phyloP scores from a whole-genome alignment of 2,329 filamentous ascomycete genomes.

The Rhynchosporium graminicola region DNA sequence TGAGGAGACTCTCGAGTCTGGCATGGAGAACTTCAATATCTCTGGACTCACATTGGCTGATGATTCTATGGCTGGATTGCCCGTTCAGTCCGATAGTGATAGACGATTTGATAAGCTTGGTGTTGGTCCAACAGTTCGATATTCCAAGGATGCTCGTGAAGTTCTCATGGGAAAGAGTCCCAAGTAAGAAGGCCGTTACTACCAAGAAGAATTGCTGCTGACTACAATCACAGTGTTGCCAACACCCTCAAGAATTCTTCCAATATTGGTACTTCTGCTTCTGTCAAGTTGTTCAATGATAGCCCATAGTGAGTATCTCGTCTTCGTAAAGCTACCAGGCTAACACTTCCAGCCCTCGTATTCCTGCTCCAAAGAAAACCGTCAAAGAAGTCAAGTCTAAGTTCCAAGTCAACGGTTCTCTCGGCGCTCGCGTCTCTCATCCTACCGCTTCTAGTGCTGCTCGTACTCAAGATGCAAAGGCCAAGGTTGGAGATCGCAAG shows the following conservation, averaged over 20 bases:
- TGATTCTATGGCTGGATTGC: background rate
- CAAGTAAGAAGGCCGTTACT: background rate
- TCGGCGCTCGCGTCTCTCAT: background rate
- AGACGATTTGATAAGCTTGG: constrained; percentile 13
- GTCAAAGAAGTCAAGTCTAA: constrained; percentile 6
- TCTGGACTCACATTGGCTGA: background rate
- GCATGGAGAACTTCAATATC: background rate
- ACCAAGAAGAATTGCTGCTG: background rate
- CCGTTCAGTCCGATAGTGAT: constrained; percentile 6
- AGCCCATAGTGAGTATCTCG: constrained; percentile 6
- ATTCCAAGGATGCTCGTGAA: constrained; percentile 16
- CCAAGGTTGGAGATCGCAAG: background rate
- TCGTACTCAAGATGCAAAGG: constrained; percentile 10
- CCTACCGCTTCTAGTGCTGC: constrained; percentile 2
- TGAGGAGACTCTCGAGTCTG: background rate
- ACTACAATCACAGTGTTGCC: background rate
- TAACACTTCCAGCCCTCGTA: background rate
- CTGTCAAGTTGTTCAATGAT: background rate
- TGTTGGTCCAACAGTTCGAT: constrained; percentile 17
- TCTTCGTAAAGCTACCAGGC: background rate
- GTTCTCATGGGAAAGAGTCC: constrained; percentile 18
- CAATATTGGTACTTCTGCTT: background rate
- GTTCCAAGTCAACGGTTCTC: background rate
- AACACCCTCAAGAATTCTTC: background rate
- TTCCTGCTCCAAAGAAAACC: background rate